These are phyloP conservation scores for Cutaneotrichosporon spelunceum DNA, from an alignment of 1,284 basidiomycete genomes.

Conservation along the genomic window DNA sequence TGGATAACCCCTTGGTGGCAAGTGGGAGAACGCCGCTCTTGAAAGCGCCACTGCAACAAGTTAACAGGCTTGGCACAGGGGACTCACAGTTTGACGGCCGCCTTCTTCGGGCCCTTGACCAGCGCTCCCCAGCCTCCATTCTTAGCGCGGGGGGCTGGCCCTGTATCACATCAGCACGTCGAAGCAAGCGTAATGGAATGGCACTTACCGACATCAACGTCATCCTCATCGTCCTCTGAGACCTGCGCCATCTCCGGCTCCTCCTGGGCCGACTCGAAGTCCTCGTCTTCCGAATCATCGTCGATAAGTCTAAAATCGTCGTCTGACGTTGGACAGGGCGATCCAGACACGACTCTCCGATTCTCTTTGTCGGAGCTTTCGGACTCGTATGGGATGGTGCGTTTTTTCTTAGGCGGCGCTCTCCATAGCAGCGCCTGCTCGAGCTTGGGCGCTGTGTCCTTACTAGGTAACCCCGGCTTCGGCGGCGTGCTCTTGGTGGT, in stretches of 20 bases:
- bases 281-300: constrained; percentile 6
- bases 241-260: constrained; percentile 6
- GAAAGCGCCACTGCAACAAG: constrained; percentile 25
- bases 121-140: constrained; percentile 35
- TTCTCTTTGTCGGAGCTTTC: constrained; percentile 10
- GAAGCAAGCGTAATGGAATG: neutral
- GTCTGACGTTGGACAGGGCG: neutral
- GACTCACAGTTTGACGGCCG: constrained; percentile 33
- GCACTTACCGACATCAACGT: constrained; percentile 19
- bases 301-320: neutral
- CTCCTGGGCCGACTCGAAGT: constrained; percentile 19
- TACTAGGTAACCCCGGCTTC: neutral
- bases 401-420: neutral
- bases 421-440: neutral
- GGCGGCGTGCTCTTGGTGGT: neutral
- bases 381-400: neutral
- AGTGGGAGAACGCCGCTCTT: constrained; percentile 33
- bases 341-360: neutral
- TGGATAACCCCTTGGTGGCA: constrained; percentile 20
- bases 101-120: constrained; percentile 31
- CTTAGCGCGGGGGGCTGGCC: constrained; percentile 14
- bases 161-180: neutral
- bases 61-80: neutral
- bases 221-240: constrained; percentile 29
- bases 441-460: neutral